phyloP scores from a whole-genome alignment of 768 basidiomycete species.

The Psilocybe subaeruginosa region DNA sequence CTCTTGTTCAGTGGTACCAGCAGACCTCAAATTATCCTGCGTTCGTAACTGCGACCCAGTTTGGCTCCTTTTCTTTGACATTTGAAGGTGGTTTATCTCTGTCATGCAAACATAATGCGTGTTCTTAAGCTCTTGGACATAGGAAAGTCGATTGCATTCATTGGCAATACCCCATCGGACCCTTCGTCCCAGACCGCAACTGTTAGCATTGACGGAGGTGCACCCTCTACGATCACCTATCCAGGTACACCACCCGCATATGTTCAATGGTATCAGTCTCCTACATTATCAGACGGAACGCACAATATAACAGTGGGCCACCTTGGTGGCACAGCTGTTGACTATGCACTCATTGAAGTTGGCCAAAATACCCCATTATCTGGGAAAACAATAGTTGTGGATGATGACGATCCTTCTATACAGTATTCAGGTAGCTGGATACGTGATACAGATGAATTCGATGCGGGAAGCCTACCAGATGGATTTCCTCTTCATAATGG shows the following conservation, averaged over 20 bases:
- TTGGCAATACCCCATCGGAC: slow-evolving; percentile 23
- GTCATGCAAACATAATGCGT: neutral
- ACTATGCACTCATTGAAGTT: slow-evolving; percentile 26
- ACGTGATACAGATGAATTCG: slow-evolving; percentile 10
- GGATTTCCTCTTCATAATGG: slow-evolving; percentile 20
- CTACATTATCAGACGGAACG: slow-evolving; percentile 22
- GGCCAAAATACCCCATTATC: slow-evolving; percentile 24
- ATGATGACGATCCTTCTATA: slow-evolving; percentile 26
- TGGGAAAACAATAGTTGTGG: slow-evolving; percentile 25
- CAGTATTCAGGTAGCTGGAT: slow-evolving; percentile 24
- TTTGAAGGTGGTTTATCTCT: slow-evolving; percentile 19
- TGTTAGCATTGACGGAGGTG: slow-evolving; percentile 24
- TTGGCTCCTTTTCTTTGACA: slow-evolving; percentile 18
- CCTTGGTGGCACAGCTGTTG: slow-evolving; percentile 24
- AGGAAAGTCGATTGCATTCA: slow-evolving; percentile 25
- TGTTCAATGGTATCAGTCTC: slow-evolving; percentile 31
- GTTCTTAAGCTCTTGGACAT: neutral
- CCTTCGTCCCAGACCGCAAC: slow-evolving; percentile 17
- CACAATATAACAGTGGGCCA: slow-evolving; percentile 27
- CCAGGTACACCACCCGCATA: slow-evolving; percentile 13
- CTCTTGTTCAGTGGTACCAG: slow-evolving; percentile 20
- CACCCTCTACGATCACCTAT: slow-evolving; percentile 18
- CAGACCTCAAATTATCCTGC: slow-evolving; percentile 20
- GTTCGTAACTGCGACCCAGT: slow-evolving; percentile 13
- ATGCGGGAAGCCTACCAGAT: slow-evolving; percentile 18